Percentiles rank a stretch among this genome's conserved stretches.
Conservation (phyloP, 2,329 filamentous ascomycete genomes). For the Teratosphaeria destructans region DNA sequence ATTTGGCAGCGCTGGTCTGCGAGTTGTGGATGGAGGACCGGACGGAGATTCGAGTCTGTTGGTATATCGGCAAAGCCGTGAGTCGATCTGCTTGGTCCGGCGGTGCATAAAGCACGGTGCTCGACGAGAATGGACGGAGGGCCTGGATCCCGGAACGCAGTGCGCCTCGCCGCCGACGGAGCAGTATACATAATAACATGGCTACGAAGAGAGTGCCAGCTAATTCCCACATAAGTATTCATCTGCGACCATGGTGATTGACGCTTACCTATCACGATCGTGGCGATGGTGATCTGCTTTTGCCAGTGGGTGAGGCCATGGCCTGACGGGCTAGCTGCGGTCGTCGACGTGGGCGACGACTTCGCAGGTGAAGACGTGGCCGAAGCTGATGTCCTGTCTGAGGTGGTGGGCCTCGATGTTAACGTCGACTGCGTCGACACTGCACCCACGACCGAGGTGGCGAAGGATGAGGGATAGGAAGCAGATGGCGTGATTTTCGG, state of each 20-base stretch:
- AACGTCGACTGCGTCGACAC: neutral
- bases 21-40: constrained; percentile 13
- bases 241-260: neutral
- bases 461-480: neutral
- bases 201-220: constrained; percentile 14
- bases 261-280: constrained; percentile 14
- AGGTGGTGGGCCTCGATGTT: neutral
- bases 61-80: constrained; percentile 16
- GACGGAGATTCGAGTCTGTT: constrained; percentile 15
- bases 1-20: neutral
- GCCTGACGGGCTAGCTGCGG: neutral
- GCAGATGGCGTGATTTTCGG: neutral
- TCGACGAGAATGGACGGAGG: constrained; percentile 8
- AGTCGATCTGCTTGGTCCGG: constrained; percentile 2
- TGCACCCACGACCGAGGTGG: neutral
- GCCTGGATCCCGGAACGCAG: constrained; percentile 15
- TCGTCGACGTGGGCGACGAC: neutral
- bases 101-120: constrained; percentile 8
- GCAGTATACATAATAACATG: constrained; percentile 13
- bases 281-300: constrained; percentile 13
- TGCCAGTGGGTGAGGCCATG: constrained; percentile 5
- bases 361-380: neutral
- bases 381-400: neutral
- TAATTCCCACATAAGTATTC: constrained; percentile 2
- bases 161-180: constrained; percentile 14